Evolutionary conservation across 1,284 basidiomycete species (phyloP), one percentile per base, ranked within the genome.

Genomic region (Ustilago cynodontis): DNA sequence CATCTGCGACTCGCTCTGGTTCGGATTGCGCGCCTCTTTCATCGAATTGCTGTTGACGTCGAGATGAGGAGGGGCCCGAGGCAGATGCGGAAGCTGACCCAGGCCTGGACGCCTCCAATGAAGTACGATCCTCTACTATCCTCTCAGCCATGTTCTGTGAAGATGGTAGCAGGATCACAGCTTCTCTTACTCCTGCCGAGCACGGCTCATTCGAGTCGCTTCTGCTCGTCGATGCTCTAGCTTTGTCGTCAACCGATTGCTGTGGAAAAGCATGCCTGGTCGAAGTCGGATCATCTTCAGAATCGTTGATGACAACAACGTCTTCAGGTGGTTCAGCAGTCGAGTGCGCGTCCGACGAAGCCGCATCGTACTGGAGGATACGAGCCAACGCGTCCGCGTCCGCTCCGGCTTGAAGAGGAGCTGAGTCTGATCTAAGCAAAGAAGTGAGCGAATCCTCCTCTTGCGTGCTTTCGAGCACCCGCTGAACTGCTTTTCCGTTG

Each of bases 261-360:
- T 18, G n/a, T 22, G 58, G 39, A 5, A 24, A 11, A 9, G 11
- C 1, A 2, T 35, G 16, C 8, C 49, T 11, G 28, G 20, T 33
- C 2, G 14, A 37, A 14, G 24, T 6, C 8, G 37, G 39, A 8
- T 62, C 59, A 2, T 28, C n/a, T 8, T 59, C 51, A 1, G 68
- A 61, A 28, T 71, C 69, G 37, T 55, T 62, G 22, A 59, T 45
- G 16, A 65, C 31, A 11, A 70, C 54, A 3, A 70, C 22, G 16
- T 28, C 47, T 14, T 60, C 62, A 22, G 47, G 16, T 20, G 43
- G 14, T 11, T 33, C 54, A 26, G 50, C 3, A 26, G 29, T 29
- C 18, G 37, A 24, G 11, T 54, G 29, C 28, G 13, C 33, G 47
- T 59, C 26, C 45, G 56, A 26, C 14, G n/a, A 16, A 20, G 45